Conservation (phyloP, 2,329 filamentous ascomycete species). For the Calonectria ilicicola region DNA sequence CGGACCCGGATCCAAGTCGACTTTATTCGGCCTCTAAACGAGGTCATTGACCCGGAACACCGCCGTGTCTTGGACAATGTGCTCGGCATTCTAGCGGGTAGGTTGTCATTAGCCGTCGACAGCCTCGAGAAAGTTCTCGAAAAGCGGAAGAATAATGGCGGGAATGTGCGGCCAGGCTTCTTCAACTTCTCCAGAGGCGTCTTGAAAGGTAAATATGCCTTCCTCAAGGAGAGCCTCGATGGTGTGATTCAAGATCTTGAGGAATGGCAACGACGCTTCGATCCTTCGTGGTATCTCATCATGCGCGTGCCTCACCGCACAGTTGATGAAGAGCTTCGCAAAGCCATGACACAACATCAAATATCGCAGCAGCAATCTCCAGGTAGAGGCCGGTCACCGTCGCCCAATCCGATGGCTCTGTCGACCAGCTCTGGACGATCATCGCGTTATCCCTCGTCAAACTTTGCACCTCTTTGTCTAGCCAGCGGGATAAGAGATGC, state of each 20-base stretch:
- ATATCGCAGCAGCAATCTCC: not conserved
- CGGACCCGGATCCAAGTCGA: conserved; percentile 6
- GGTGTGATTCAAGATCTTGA: conserved; percentile 6
- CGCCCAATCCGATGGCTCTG: not conserved
- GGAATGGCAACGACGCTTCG: conserved; percentile 18
- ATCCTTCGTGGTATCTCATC: conserved; percentile 21
- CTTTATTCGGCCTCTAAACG: conserved; percentile 2
- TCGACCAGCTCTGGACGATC: not conserved
- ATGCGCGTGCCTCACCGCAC: conserved; percentile 13
- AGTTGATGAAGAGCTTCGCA: not conserved
- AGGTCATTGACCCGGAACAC: conserved; percentile 4
- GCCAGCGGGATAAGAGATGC: conserved; percentile 12
- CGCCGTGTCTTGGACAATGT: conserved; percentile 9
- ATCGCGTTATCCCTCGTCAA: not conserved
- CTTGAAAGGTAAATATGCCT: conserved; percentile 5
- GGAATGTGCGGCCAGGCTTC: not conserved
- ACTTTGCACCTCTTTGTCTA: not conserved
- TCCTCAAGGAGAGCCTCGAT: conserved; percentile 9
- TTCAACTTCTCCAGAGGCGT: conserved; percentile 1
- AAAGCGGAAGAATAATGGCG: not conserved
- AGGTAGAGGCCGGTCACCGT: not conserved
- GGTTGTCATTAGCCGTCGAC: not conserved
- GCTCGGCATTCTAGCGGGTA: conserved; percentile 5
- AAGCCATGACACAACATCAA: not conserved
- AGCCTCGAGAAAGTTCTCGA: conserved; percentile 3